These are phyloP conservation scores for Anacardium occidentale DNA, from an alignment of 345 rosid species.

Conservation along the genomic window DNA sequence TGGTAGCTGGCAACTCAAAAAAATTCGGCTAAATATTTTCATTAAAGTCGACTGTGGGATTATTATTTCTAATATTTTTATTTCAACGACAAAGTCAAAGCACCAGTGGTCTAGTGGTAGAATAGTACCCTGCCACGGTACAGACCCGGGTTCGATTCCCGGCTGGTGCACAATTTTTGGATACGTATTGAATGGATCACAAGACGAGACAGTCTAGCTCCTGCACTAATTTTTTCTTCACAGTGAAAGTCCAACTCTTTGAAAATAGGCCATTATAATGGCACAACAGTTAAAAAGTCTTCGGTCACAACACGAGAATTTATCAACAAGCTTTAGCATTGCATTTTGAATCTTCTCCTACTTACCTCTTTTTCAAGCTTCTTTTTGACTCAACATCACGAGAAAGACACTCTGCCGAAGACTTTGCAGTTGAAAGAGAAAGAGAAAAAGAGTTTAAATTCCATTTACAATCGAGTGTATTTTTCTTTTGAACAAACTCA, in stretches of 20 bases:
- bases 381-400: neutral
- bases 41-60: neutral
- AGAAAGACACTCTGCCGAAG: neutral
- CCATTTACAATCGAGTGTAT: neutral
- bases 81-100: neutral
- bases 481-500: no score
- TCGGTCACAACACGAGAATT: neutral
- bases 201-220: no score
- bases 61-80: no score
- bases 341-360: no score
- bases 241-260: neutral
- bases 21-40: neutral
- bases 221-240: no score
- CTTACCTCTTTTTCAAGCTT: no score
- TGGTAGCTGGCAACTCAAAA: no score
- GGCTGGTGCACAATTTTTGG: slow-evolving; percentile 34
- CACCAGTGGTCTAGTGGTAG: slow-evolving; percentile 64
- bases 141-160: slow-evolving; percentile 60
- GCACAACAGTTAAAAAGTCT: neutral
- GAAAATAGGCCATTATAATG: neutral
- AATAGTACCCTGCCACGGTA: slow-evolving; percentile 56
- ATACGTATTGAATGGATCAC: no score
- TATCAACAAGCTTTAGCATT: neutral
- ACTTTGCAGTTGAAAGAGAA: neutral
- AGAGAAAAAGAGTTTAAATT: neutral